Conservation (phyloP, 208 protist species). For the Wallacemonas sp. region DNA sequence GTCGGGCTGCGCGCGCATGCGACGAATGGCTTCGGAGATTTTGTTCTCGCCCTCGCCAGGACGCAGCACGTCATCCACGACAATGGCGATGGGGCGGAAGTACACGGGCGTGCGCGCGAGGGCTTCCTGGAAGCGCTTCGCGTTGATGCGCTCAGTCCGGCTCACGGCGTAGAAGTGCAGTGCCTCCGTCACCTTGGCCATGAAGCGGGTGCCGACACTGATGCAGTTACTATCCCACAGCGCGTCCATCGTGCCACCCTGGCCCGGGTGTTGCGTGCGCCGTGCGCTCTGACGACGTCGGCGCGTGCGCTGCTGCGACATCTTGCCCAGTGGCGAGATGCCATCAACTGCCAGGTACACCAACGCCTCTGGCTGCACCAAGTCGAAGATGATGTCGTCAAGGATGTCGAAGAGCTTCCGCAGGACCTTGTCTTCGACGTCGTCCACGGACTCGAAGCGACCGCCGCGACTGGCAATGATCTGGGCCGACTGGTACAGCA, state of each 20-base stretch:
- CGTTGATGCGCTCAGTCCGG: conserved; percentile 85
- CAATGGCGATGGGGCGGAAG: conserved; percentile 76
- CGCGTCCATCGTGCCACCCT: conserved; percentile 21
- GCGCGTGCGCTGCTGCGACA: conserved; percentile 98
- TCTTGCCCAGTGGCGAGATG: conserved; percentile 98
- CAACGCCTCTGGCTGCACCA: conserved; percentile 94
- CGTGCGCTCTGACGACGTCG: conserved; percentile 79
- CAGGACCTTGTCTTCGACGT: conserved; percentile 72
- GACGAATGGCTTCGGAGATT: conserved; percentile 82
- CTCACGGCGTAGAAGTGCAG: conserved; percentile 82
- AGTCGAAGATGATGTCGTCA: conserved; percentile 76
- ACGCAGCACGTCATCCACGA: conserved; percentile 93
- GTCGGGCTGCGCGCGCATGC: conserved; percentile 68
- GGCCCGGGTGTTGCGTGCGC: conserved; percentile 9
- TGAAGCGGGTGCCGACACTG: conserved; percentile 84
- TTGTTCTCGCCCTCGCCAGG: conserved; percentile 98
- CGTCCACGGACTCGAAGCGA: conserved; percentile 37
- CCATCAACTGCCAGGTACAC: conserved; percentile 98
- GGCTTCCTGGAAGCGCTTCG: conserved; percentile 59
- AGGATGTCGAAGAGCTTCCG: conserved; percentile 73
- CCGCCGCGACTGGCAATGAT: conserved; percentile 45
- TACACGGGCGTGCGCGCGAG: background rate
- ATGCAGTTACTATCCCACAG: conserved; percentile 88
- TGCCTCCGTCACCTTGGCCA: conserved; percentile 73
- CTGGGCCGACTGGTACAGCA: conserved; percentile 81